Evolutionary conservation across 1,284 basidiomycete genomes (phyloP), one percentile per base, ranked within the genome.

Genomic region (Malassezia globosa): DNA sequence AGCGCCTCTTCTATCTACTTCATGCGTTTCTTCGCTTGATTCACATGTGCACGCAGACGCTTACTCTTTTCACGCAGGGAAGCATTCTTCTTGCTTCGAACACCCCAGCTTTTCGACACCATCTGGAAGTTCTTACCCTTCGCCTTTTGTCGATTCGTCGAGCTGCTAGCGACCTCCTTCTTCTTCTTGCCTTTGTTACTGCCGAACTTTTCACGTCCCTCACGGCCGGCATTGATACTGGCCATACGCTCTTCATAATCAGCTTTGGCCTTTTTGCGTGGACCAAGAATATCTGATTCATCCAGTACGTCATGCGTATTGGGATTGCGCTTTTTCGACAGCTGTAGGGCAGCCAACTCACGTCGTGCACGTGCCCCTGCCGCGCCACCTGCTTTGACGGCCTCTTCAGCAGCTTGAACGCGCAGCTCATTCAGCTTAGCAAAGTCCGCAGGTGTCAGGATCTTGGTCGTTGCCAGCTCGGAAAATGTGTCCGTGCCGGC

Each of bases 401-500:
- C 82, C 26, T 79, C 80, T 21, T 81, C 77, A n/a, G 86, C 86
- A 0, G 83, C 85, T 2, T 59, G 56, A 49, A 88, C 78, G 7
- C 84, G 83, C 7, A 97, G 80, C 63, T 95, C 87, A 63, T 87
- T 87, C 48, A 97, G 79, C 42, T 95, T 76, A 0, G 86, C 86
- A 72, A 96, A 97, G 73, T 99, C 92, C 23, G 90, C 90, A 0
- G 94, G 94, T 0, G 94, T 97, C 27, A 97, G 80, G 65, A 99
- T 97, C 87, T 90, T 87, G 23, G 83, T 84, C 1, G 82, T 87
- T 4, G 84, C 85, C 14, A 73, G 63, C 33, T 58, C 60, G 7
- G 70, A 67, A 39, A 69, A 56, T 34, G 48, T 38, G 1, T 55
- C 42, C 2, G 54, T 40, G n/a, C 58, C 47, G 14, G 40, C 21